Evolutionary conservation across 2,329 filamentous ascomycete genomes (phyloP), one percentile per base, ranked within the genome.

Genomic region (Onygenales sp.): DNA sequence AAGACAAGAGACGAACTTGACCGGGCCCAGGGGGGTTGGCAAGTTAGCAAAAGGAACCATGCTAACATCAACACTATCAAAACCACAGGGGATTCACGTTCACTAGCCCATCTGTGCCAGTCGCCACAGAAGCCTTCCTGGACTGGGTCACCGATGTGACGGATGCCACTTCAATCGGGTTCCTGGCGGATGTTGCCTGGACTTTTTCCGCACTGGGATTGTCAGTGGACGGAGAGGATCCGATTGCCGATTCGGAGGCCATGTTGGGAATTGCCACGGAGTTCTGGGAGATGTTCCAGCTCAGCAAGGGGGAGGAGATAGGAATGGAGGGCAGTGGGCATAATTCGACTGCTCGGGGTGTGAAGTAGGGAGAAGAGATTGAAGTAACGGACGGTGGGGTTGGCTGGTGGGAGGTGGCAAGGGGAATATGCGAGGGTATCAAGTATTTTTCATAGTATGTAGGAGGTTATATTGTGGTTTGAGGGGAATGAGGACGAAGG

Each of bases 61-160:
- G 51, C 35, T 11, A 4, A 31, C 27, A 43, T 50, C 14, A 39
- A 39, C 13, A n/a, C 13, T 48, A 5, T 27, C 45, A 27, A 48
- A 27, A 48, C 8, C 11, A 27, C 44, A 60, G 58, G 33, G 54
- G 54, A 32, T 57, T 59, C 44, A 42, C 45, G 14, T 57, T 57
- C 36, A 57, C 58, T 27, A 53, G 44, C 27, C 57, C 57, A 38
- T 47, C 49, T 4, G 38, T 60, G 10, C 46, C 57, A 5, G 44
- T 58, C 27, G 49, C 52, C 13, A 52, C 44, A 6, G 55, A 60
- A 49, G 55, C 55, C 13, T 55, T 57, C 45, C 35, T 60, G 32
- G 55, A 60, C 27, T 60, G 57, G 55, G 44, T 59, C 21, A 60
- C 58, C 2, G 57, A 59, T 39, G 53, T 60, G 11, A 60, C 57